Percentiles rank a stretch among this genome's conserved stretches.
Evolutionary conservation across 805 yeast genomes (phyloP).

Genomic region (Saturnispora kantuleensis): DNA sequence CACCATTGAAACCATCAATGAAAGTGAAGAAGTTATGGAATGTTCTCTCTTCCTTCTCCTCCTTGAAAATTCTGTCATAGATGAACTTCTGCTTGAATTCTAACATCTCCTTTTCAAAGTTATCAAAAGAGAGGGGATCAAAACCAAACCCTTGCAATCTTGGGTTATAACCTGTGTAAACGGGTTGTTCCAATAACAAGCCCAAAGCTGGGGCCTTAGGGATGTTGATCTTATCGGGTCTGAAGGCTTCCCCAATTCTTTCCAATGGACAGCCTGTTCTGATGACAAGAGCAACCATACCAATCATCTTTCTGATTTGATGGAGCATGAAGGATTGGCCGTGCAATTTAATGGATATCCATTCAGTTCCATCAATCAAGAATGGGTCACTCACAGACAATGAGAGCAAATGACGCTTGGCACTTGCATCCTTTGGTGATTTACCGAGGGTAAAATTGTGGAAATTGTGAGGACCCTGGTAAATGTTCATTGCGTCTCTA

Average conservation of each 20-base stretch:
- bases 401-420: slow-evolving; percentile 72
- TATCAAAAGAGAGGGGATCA: slow-evolving; percentile 58
- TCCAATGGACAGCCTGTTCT: slow-evolving; percentile 77
- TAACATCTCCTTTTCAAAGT: slow-evolving; percentile 62
- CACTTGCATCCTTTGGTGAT: slow-evolving; percentile 79
- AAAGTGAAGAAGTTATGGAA: slow-evolving; percentile 87
- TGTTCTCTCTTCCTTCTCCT: slow-evolving; percentile 79
- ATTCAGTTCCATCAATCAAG: slow-evolving; percentile 86
- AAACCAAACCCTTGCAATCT: slow-evolving; percentile 68
- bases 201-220: slow-evolving; percentile 99
- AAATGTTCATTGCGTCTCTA: slow-evolving; percentile 59
- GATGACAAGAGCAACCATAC: slow-evolving; percentile 80
- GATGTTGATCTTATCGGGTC: slow-evolving; percentile 65
- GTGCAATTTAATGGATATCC: slow-evolving; percentile 93
- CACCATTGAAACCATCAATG: slow-evolving; percentile 68
- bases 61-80: slow-evolving; percentile 85
- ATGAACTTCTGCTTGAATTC: slow-evolving; percentile 80
- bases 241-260: slow-evolving; percentile 71
- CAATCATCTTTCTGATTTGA: slow-evolving; percentile 96
- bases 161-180: slow-evolving; percentile 74
- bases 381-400: slow-evolving; percentile 80
- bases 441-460: slow-evolving; percentile 32
- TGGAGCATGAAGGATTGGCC: slow-evolving; percentile 98
- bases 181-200: slow-evolving; percentile 80
- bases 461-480: slow-evolving; percentile 86